Evolutionary conservation across 768 basidiomycete species (phyloP).

Genomic region (Amanita jacksonii): DNA sequence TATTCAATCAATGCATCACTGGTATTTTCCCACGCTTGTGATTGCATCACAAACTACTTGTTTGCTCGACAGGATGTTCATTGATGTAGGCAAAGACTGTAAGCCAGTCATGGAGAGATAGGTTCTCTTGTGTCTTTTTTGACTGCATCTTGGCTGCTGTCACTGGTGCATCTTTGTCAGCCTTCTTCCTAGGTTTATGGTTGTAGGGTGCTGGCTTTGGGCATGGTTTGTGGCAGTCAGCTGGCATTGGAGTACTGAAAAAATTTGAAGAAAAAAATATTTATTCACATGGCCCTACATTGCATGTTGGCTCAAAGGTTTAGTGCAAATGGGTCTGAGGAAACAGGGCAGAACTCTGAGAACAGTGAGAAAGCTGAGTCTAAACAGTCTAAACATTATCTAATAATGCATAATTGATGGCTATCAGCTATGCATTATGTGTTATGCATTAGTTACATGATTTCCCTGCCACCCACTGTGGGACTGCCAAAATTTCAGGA

Average conservation of each 20-base stretch:
- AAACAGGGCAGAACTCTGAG: constrained; percentile 2
- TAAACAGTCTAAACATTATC: constrained; percentile 1
- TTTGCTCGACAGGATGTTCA: too few species aligned
- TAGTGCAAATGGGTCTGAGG: background rate
- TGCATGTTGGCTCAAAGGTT: background rate
- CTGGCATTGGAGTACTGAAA: too few species aligned
- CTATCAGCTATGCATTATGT: constrained; percentile 1
- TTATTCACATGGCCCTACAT: background rate
- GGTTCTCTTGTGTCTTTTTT: constrained; percentile 7
- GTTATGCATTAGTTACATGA: background rate
- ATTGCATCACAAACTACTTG: too few species aligned
- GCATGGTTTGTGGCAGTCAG: constrained; percentile 2
- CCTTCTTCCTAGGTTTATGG: background rate
- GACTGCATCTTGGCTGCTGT: constrained; percentile 10
- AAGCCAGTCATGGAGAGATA: constrained; percentile 18
- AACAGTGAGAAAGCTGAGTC: constrained; percentile 1
- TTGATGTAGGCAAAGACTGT: constrained; percentile 15
- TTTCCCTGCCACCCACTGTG: constrained; percentile 1
- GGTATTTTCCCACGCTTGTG: too few species aligned
- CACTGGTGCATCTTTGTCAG: constrained; percentile 1
- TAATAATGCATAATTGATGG: constrained; percentile 3
- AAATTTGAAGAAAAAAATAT: background rate
- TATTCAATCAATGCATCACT: too few species aligned
- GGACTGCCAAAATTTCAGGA: background rate
- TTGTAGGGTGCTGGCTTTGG: constrained; percentile 5